Conservation (phyloP, 1,139 yeast genomes). For the Suhomyces bribrorum region DNA sequence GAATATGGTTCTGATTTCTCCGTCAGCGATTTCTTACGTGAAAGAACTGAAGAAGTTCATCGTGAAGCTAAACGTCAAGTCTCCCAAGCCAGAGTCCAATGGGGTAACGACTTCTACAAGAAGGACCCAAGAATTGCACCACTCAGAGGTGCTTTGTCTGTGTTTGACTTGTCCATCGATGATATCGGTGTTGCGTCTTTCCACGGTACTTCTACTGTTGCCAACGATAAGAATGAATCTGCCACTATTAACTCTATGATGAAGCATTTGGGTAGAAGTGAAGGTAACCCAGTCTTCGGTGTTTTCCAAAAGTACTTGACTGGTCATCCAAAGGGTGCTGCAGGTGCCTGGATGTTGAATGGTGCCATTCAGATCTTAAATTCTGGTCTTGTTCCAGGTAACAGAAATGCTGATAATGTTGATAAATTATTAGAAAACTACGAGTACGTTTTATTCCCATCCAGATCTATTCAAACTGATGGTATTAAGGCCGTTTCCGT, state of each 20-base stretch:
- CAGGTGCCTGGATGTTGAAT: constrained; percentile 99
- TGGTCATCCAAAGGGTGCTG: constrained; percentile 99
- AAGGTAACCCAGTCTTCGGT: constrained; percentile 97
- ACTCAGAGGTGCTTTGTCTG: constrained; percentile 93
- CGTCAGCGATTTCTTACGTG: constrained; percentile 58
- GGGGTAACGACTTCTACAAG: constrained; percentile 95
- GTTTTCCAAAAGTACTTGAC: constrained; percentile 98
- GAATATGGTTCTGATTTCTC: constrained; percentile 64
- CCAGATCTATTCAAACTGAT: constrained; percentile 89
- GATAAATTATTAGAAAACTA: constrained; percentile 79
- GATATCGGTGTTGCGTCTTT: constrained; percentile 97
- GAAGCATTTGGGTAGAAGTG: constrained; percentile 91
- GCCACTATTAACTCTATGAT: constrained; percentile 89
- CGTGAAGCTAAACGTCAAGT: constrained; percentile 86
- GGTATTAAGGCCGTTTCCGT: constrained; percentile 97
- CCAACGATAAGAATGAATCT: constrained; percentile 97
- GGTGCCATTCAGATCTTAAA: constrained; percentile 94
- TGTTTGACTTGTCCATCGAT: constrained; percentile 88
- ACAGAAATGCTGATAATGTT: constrained; percentile 96
- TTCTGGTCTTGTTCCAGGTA: constrained; percentile 96
- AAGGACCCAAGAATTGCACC: constrained; percentile 95
- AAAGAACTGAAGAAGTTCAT: constrained; percentile 84
- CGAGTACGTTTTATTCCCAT: constrained; percentile 91
- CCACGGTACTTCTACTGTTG: constrained; percentile 99
- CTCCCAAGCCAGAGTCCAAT: constrained; percentile 85